Evolutionary conservation across 805 yeast species (phyloP).

Genomic region (Wickerhamomyces hampshirensis): DNA sequence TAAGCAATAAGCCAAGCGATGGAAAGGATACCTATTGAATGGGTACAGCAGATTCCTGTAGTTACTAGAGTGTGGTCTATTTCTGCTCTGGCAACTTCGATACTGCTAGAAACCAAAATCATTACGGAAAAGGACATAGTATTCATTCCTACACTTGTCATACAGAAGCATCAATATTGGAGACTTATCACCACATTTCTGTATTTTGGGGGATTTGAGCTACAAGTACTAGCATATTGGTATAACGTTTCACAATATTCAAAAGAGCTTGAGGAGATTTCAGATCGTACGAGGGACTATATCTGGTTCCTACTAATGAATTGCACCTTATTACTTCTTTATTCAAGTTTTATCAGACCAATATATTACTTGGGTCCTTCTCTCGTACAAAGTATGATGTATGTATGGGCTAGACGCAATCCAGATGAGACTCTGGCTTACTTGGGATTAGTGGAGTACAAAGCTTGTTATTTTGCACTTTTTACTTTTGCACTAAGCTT

Average conservation of each 20-base stretch:
- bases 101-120: constrained; percentile 9
- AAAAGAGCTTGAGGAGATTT: constrained; percentile 12
- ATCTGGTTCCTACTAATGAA: constrained; percentile 17
- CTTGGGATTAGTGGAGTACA: constrained; percentile 12
- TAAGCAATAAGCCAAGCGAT: no score
- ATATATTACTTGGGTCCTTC: constrained; percentile 5
- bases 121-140: constrained; percentile 8
- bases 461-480: constrained; percentile 14
- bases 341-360: constrained; percentile 6
- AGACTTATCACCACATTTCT: constrained; percentile 17
- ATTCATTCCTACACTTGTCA: constrained; percentile 9
- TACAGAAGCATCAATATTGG: constrained; percentile 17
- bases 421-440: constrained; percentile 11
- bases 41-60: constrained; percentile 14
- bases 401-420: constrained; percentile 18
- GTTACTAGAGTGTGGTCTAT: constrained; percentile 19
- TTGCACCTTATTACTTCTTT: constrained; percentile 6
- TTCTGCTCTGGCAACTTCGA: constrained; percentile 8
- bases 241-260: constrained; percentile 9
- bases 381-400: constrained; percentile 12
- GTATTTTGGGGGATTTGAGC: constrained; percentile 15
- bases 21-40: constrained; percentile 20
- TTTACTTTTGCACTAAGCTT: constrained; percentile 1
- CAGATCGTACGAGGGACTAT: constrained; percentile 7
- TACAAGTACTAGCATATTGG: constrained; percentile 7